Conservation (phyloP, 2,329 filamentous ascomycete genomes). For the Aspergillus costaricaensis region DNA sequence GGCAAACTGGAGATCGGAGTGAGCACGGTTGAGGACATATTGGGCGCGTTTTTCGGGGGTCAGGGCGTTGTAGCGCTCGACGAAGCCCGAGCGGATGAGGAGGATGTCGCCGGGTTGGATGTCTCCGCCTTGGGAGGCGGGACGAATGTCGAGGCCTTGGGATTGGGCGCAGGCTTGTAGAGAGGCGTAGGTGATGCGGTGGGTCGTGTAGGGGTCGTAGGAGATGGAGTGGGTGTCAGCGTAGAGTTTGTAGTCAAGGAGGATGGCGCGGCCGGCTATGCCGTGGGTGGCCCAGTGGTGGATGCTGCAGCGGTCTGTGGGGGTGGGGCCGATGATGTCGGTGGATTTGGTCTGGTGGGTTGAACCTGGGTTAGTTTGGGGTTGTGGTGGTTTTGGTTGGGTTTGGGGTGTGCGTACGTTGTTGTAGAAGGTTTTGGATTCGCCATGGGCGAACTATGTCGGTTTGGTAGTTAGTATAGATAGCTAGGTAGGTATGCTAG, state of each 20-base stretch:
- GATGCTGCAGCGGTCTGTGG: constrained; percentile 45
- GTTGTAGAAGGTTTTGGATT: constrained; percentile 44
- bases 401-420: constrained; percentile 29
- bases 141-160: constrained; percentile 64
- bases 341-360: constrained; percentile 33
- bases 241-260: constrained; percentile 49
- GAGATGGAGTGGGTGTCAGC: constrained; percentile 53
- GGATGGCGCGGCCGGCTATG: constrained; percentile 45
- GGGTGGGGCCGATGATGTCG: constrained; percentile 36
- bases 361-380: neutral
- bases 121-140: constrained; percentile 55
- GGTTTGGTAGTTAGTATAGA: neutral
- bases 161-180: constrained; percentile 61
- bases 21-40: constrained; percentile 34
- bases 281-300: constrained; percentile 47
- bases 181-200: constrained; percentile 57
- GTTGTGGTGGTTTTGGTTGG: neutral
- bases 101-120: constrained; percentile 66
- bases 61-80: constrained; percentile 58
- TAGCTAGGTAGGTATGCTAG: neutral
- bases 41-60: constrained; percentile 33
- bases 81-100: constrained; percentile 64
- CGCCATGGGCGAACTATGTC: constrained; percentile 40
- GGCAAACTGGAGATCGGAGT: constrained; percentile 48
- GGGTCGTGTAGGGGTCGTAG: constrained; percentile 55